Percentiles rank a stretch among this genome's conserved stretches.
Conservation (phyloP, 2,329 filamentous ascomycete species). For the Nannizziopsis arthrosporioides region DNA sequence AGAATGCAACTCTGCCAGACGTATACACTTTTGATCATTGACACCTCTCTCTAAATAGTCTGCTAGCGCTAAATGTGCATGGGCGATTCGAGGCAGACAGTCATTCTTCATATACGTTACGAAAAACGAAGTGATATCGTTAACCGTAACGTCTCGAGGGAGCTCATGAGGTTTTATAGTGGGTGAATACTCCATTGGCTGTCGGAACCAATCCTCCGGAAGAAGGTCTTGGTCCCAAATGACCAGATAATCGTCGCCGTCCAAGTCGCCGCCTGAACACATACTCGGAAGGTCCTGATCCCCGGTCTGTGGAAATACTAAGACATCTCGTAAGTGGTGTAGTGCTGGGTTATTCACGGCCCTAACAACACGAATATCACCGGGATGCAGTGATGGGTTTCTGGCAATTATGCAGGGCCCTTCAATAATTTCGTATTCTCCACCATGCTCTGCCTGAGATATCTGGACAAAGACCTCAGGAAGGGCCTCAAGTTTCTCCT, state of each 20-base stretch:
- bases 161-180: conserved; percentile 46
- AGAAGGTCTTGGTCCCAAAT: conserved; percentile 76
- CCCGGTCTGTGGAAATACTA: conserved; percentile 74
- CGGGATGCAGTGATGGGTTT: conserved; percentile 87
- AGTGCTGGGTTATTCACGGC: conserved; percentile 67
- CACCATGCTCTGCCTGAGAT: conserved; percentile 44
- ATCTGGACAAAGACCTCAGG: conserved; percentile 88
- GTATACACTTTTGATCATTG: conserved; percentile 56
- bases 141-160: conserved; percentile 52
- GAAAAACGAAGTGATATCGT: conserved; percentile 74
- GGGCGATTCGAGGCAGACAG: conserved; percentile 64
- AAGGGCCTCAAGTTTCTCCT: conserved; percentile 43
- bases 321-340: conserved; percentile 66
- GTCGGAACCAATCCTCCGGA: conserved; percentile 56
- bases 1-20: conserved; percentile 71
- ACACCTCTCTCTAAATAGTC: conserved; percentile 55
- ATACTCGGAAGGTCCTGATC: conserved; percentile 81
- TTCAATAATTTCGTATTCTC: conserved; percentile 53
- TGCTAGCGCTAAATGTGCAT: conserved; percentile 65
- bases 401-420: conserved; percentile 75
- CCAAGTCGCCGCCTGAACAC: conserved; percentile 91
- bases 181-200: conserved; percentile 62
- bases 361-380: conserved; percentile 76
- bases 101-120: conserved; percentile 90
- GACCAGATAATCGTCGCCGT: conserved; percentile 90